phyloP scores from a whole-genome alignment of 768 basidiomycete species.

The Leccinum disarticulatum region DNA sequence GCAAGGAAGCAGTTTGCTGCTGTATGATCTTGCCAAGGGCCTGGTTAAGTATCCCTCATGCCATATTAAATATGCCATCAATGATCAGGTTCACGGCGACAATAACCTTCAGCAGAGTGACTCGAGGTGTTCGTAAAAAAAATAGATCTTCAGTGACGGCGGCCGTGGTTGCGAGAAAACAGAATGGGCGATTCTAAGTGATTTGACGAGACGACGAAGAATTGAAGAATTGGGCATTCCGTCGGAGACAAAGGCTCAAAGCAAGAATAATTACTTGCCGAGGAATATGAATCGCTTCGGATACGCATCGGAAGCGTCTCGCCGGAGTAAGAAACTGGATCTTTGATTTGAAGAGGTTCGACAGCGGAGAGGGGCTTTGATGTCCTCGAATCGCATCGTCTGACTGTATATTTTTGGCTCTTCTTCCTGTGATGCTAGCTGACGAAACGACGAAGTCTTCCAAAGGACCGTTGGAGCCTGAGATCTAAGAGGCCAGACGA shows the following conservation, averaged over 20 bases:
- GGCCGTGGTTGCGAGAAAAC: slow-evolving; percentile 51
- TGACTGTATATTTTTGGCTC: slow-evolving; percentile 47
- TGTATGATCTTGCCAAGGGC: slow-evolving; percentile 61
- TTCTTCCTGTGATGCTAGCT: slow-evolving; percentile 51
- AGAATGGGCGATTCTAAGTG: too few species aligned
- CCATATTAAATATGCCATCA: slow-evolving; percentile 73
- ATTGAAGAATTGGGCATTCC: slow-evolving; percentile 56
- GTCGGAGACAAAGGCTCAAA: slow-evolving; percentile 51
- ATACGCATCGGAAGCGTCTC: slow-evolving; percentile 15
- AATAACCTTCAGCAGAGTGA: slow-evolving; percentile 67
- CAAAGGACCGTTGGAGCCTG: slow-evolving; percentile 32
- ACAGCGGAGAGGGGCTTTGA: slow-evolving; percentile 55
- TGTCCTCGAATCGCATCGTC: slow-evolving; percentile 24
- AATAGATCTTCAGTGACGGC: slow-evolving; percentile 55
- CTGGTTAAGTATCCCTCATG: slow-evolving; percentile 73
- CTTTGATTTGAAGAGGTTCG: slow-evolving; percentile 43
- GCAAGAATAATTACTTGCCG: slow-evolving; percentile 37
- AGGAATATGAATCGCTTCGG: slow-evolving; percentile 41
- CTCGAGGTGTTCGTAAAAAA: slow-evolving; percentile 75
- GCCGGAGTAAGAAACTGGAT: too few species aligned
- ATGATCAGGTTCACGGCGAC: slow-evolving; percentile 58
- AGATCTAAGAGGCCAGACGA: too few species aligned
- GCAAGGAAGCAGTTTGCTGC: slow-evolving; percentile 71
- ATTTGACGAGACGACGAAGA: slow-evolving; percentile 53
- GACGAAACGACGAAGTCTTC: slow-evolving; percentile 51